Base-by-base conservation (phyloP, 306 rosid genomes). In the Sicyos baderoa region DNA sequence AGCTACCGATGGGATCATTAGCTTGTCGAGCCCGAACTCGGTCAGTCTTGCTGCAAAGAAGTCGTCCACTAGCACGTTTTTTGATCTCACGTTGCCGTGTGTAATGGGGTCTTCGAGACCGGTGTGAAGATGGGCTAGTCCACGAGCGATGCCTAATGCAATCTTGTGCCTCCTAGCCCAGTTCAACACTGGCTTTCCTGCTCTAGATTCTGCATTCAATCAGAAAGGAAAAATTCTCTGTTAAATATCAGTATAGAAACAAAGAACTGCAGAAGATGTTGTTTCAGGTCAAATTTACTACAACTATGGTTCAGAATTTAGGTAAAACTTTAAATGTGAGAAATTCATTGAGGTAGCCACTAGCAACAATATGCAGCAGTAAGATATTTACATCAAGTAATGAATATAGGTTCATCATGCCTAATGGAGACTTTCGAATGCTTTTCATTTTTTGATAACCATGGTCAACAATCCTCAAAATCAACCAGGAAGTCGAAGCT, bases 141-240 rank as follows among this genome's bases (percentile, higher is more conserved):
- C 99, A 73, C 87, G 80, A 5, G 99, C 99, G 74, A 94, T 82
- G 3, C 99, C 89, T 74, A 90, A 59, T 3, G 95, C 96, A 74
- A 94, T 90, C 80, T 87, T 89, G 84, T 94, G 99, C 72, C 97
- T 80, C 77, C 99, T 84, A 6, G 92, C 90, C 99, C 99, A 94
- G 82, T 85, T 94, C 83, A 94, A 76, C 79, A 88, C 90, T 32
- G 97, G 95, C 54, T 87, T 90, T 65, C 97, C 99, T 7, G 82
- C 85, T 83, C 86, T 90, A 45, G 81, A 56, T 73, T 88, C 97
- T 94, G 91, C 70, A 75, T 22, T 53, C 77, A 82, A 77, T 70
- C 62, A 75, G 37, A 76, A 47, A 66, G 8, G 23, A 65, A 45
- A 66, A 5, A 19, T 17, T 42, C 52, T 40, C 15, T 10, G 52